Conservation (phyloP, 805 yeast genomes). For the Cyberlindnera mycetangii region DNA sequence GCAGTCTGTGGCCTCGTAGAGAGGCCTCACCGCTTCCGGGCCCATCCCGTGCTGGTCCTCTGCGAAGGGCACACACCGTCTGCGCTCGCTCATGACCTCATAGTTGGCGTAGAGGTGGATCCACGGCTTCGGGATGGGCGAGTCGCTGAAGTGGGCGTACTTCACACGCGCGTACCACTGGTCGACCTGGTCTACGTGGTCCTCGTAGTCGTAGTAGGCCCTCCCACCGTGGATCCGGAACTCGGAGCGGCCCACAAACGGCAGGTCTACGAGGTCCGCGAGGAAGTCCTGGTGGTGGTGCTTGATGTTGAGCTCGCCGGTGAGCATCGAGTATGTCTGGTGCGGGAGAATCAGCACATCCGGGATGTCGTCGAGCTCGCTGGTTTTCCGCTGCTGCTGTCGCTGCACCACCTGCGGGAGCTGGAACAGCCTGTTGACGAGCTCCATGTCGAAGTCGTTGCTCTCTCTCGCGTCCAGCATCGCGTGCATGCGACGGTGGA, state of each 20-base stretch:
- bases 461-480: slow-evolving; percentile 26
- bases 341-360: slow-evolving; percentile 44
- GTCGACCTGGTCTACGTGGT: slow-evolving; percentile 12
- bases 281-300: slow-evolving; percentile 38
- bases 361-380: slow-evolving; percentile 16
- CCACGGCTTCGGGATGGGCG: slow-evolving; percentile 70
- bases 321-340: slow-evolving; percentile 45
- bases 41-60: background rate
- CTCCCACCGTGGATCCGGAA: slow-evolving; percentile 6
- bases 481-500: slow-evolving; percentile 22
- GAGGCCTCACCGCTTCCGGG: background rate
- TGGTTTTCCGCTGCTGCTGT: slow-evolving; percentile 3
- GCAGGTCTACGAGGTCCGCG: slow-evolving; percentile 42
- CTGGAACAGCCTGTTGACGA: slow-evolving; percentile 36
- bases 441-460: slow-evolving; percentile 54
- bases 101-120: slow-evolving; percentile 7
- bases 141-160: slow-evolving; percentile 60
- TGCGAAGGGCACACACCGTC: slow-evolving; percentile 13
- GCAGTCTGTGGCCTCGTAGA: background rate
- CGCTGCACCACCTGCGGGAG: slow-evolving; percentile 19
- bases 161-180: slow-evolving; percentile 31
- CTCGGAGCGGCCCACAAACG: slow-evolving; percentile 7
- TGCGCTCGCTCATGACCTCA: slow-evolving; percentile 14
- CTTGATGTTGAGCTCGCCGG: slow-evolving; percentile 43
- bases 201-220: slow-evolving; percentile 17